Percentiles rank a stretch among this genome's conserved stretches.
phyloP scores from a whole-genome alignment of 352 stramenopile genomes.

The Globisporangium viniferum region DNA sequence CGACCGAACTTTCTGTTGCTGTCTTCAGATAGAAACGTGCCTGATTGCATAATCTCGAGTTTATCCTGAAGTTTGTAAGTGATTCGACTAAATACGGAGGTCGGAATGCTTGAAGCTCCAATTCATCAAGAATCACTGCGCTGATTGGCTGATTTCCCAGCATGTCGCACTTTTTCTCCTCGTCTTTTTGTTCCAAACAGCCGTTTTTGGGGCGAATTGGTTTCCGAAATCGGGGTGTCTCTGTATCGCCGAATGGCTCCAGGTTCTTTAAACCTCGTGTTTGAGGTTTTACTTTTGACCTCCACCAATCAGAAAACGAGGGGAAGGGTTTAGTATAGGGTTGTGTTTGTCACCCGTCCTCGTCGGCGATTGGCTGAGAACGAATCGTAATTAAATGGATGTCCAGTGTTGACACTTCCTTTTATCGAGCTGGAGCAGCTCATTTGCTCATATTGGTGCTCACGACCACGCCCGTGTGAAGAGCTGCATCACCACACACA shows the following conservation, averaged over 20 bases:
- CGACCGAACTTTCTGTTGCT: too few species aligned
- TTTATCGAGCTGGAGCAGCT: not conserved
- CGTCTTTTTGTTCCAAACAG: not conserved
- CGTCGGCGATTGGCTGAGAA: too few species aligned
- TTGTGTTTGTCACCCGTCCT: not conserved
- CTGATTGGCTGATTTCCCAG: not conserved
- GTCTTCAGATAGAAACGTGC: too few species aligned
- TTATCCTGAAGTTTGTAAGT: not conserved
- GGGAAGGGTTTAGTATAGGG: not conserved
- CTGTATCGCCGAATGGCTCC: too few species aligned
- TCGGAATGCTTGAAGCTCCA: not conserved
- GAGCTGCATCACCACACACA: not conserved
- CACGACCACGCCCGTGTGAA: not conserved
- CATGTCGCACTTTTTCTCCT: not conserved
- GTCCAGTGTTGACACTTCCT: too few species aligned
- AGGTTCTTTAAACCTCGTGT: too few species aligned
- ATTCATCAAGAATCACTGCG: not conserved
- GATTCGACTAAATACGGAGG: not conserved
- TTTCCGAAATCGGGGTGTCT: too few species aligned
- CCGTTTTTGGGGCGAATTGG: too few species aligned
- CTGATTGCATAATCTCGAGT: not conserved
- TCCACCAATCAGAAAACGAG: too few species aligned
- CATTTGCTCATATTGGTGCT: constrained; percentile 7
- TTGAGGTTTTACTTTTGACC: too few species aligned
- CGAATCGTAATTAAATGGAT: too few species aligned